These are phyloP conservation scores for Naganishia randhawae DNA, from an alignment of 768 basidiomycete genomes.

Conservation along the genomic window DNA sequence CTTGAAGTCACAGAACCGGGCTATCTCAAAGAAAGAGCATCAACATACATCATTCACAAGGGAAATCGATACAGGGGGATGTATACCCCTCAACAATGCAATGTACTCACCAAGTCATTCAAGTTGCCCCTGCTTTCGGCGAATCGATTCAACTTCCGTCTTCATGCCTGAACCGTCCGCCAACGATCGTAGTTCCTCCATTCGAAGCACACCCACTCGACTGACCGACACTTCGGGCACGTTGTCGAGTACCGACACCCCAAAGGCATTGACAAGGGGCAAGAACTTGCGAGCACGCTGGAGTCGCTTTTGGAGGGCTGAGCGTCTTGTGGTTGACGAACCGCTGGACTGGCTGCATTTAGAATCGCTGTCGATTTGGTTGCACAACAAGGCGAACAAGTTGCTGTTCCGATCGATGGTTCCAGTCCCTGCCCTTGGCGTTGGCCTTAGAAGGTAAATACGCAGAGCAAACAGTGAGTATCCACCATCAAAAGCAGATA, in stretches of 20 bases:
- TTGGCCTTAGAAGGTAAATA: neutral
- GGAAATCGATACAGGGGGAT: too few relatives aligned
- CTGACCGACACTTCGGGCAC: slow-evolving; percentile 12
- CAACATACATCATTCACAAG: too few relatives aligned
- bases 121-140: slow-evolving; percentile 9
- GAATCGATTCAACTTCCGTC: slow-evolving; percentile 2
- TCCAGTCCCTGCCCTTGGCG: neutral
- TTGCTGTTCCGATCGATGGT: slow-evolving; percentile 3
- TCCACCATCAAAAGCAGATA: neutral
- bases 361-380: neutral
- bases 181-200: neutral
- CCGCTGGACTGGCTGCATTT: neutral
- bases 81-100: too few relatives aligned
- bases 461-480: neutral
- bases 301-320: slow-evolving; percentile 18
- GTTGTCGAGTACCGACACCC: neutral
- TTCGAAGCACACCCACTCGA: slow-evolving; percentile 2
- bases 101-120: neutral
- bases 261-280: slow-evolving; percentile 12
- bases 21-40: too few relatives aligned
- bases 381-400: neutral
- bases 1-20: too few relatives aligned
- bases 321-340: neutral
- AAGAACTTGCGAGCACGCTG: slow-evolving; percentile 9
- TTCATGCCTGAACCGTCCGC: neutral